phyloP scores from a whole-genome alignment of 208 protist genomes.

The Vickermania ingenoplastis region DNA sequence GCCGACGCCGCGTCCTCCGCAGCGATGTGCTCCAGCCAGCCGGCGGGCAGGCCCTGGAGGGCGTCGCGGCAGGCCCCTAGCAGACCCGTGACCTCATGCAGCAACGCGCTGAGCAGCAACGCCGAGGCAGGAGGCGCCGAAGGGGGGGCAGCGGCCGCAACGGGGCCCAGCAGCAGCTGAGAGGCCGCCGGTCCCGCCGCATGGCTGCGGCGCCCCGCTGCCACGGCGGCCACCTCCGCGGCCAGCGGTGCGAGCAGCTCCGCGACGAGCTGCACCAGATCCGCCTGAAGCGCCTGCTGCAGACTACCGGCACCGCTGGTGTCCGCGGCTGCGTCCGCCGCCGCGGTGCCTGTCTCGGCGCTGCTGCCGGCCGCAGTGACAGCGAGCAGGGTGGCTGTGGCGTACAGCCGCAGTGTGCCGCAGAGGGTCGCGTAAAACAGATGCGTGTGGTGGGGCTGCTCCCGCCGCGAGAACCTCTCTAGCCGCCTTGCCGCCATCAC shows the following conservation, averaged over 20 bases:
- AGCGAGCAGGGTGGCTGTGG: not conserved
- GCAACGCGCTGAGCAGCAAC: constrained; percentile 9
- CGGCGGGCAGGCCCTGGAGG: no score
- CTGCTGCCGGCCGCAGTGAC: no score
- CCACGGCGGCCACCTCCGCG: not conserved
- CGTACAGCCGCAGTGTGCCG: not conserved
- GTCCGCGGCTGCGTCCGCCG: no score
- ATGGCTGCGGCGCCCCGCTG: not conserved
- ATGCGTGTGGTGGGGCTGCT: not conserved
- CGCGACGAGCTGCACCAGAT: not conserved
- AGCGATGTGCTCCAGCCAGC: no score
- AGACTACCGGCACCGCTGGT: not conserved
- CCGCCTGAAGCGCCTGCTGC: not conserved
- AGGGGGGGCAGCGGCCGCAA: not conserved
- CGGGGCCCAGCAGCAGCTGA: not conserved
- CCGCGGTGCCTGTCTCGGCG: no score
- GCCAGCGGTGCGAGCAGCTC: not conserved
- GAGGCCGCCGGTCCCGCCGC: not conserved
- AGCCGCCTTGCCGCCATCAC: not conserved
- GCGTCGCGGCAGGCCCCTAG: constrained; percentile 8
- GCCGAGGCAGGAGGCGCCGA: constrained; percentile 2
- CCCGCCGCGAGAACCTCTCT: not conserved
- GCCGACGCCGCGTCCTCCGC: no score
- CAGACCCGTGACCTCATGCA: constrained; percentile 11
- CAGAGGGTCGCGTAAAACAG: not conserved